A percentile compares a stretch with the other conserved stretches of the same genome.
phyloP scores from a whole-genome alignment of 1,284 basidiomycete genomes.

The Ganoderma leucocontextum region DNA sequence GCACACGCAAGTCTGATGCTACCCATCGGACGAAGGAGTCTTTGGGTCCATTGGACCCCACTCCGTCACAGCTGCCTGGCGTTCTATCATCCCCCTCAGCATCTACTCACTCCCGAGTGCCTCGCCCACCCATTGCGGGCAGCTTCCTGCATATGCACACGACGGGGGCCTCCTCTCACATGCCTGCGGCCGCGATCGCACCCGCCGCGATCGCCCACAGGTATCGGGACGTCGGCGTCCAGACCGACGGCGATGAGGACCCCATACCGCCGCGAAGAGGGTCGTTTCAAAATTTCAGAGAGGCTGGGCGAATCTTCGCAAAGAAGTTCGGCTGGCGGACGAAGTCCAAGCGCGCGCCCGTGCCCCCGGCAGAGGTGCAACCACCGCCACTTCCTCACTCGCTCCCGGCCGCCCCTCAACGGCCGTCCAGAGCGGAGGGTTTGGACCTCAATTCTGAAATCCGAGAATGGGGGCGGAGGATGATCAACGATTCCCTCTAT shows the following conservation, averaged over 20 bases:
- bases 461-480: background rate
- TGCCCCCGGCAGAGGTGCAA: background rate
- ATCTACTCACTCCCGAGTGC: background rate
- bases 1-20: conserved; percentile 4
- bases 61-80: background rate
- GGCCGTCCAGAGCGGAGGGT: background rate
- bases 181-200: background rate
- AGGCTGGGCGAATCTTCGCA: background rate
- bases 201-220: background rate
- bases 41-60: conserved; percentile 1
- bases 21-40: background rate
- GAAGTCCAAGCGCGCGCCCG: background rate
- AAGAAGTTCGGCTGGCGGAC: background rate
- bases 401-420: background rate
- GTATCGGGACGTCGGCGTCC: background rate
- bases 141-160: background rate
- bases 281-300: conserved; percentile 1
- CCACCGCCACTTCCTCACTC: background rate
- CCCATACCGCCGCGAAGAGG: conserved; percentile 10
- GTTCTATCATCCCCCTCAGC: background rate
- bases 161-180: background rate
- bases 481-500: background rate
- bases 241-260: background rate
- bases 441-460: background rate
- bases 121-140: background rate